These are phyloP conservation scores for Pseudonitzschia pungens DNA, from an alignment of 108 stramenopile species.

Conservation along the genomic window DNA sequence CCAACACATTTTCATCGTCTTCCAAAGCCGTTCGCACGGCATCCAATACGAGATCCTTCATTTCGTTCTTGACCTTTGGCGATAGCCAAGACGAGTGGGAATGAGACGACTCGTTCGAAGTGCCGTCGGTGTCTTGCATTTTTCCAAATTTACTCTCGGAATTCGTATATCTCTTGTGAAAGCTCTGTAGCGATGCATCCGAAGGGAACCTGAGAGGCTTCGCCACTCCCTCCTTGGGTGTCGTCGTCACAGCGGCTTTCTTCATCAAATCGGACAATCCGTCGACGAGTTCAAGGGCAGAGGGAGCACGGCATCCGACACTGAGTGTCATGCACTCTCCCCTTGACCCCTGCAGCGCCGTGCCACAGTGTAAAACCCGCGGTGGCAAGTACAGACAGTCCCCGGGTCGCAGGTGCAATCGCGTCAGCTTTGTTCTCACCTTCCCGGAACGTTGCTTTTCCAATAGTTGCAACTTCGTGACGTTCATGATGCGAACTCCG, in stretches of 20 bases:
- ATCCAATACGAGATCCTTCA: slow-evolving; percentile 57
- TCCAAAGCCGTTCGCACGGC: slow-evolving; percentile 49
- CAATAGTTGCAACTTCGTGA: slow-evolving; percentile 18
- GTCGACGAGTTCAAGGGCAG: slow-evolving; percentile 70
- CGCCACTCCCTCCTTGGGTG: slow-evolving; percentile 13
- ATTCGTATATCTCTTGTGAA: slow-evolving; percentile 50
- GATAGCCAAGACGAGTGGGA: slow-evolving; percentile 29
- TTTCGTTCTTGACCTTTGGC: slow-evolving; percentile 46
- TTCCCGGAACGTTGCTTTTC: background rate
- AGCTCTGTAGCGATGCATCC: background rate
- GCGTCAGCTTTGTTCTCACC: background rate
- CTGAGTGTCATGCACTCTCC: slow-evolving; percentile 79
- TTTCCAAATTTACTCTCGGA: slow-evolving; percentile 19
- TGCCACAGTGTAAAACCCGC: slow-evolving; percentile 86
- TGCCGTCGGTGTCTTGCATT: background rate
- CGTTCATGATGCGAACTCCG: slow-evolving; percentile 66
- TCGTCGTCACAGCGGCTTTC: slow-evolving; percentile 30
- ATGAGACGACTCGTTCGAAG: background rate
- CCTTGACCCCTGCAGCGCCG: slow-evolving; percentile 55
- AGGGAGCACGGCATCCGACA: slow-evolving; percentile 86
- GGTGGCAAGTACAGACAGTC: slow-evolving; percentile 94
- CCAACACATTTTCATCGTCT: slow-evolving; percentile 58
- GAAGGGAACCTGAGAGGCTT: background rate
- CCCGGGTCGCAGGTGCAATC: slow-evolving; percentile 59
- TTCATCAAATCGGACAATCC: slow-evolving; percentile 58